Evolutionary conservation across 305 asterid genomes (phyloP).

Genomic region (Solanum aculeatissimum): DNA sequence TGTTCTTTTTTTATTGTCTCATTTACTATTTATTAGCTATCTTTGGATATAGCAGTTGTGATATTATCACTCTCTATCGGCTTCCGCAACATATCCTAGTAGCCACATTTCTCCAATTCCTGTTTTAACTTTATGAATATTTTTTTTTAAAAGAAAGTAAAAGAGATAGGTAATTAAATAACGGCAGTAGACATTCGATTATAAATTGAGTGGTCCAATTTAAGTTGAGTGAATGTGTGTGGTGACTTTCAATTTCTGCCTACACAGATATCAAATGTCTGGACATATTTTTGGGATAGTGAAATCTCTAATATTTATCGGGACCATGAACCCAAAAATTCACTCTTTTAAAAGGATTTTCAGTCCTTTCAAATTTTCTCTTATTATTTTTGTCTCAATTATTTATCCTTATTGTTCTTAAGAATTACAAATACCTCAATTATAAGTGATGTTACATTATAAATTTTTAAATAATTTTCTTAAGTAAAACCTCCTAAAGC

Average conservation of each 20-base stretch:
- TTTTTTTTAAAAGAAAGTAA: background rate
- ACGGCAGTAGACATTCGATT: background rate
- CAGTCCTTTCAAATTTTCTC: background rate
- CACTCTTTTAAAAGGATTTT: background rate
- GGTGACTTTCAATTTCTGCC: slow-evolving; percentile 14
- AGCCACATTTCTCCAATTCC: background rate
- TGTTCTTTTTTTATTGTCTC: too few species aligned
- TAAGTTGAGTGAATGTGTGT: background rate
- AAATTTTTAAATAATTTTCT: background rate
- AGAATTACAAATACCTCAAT: background rate
- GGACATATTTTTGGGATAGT: slow-evolving; percentile 3
- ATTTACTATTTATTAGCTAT: too few species aligned
- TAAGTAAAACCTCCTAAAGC: too few species aligned
- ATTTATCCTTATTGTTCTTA: background rate
- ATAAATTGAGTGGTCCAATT: slow-evolving; percentile 11
- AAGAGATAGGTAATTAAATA: background rate
- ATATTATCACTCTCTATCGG: too few species aligned
- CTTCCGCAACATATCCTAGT: too few species aligned
- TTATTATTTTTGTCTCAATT: too few species aligned
- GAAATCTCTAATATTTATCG: background rate
- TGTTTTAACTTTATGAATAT: background rate
- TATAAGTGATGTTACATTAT: background rate
- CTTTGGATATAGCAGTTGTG: too few species aligned
- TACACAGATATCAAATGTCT: background rate
- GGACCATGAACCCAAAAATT: background rate